Conservation (phyloP, 192 early-diverging fungal genomes). For the Coemansia sp. region DNA sequence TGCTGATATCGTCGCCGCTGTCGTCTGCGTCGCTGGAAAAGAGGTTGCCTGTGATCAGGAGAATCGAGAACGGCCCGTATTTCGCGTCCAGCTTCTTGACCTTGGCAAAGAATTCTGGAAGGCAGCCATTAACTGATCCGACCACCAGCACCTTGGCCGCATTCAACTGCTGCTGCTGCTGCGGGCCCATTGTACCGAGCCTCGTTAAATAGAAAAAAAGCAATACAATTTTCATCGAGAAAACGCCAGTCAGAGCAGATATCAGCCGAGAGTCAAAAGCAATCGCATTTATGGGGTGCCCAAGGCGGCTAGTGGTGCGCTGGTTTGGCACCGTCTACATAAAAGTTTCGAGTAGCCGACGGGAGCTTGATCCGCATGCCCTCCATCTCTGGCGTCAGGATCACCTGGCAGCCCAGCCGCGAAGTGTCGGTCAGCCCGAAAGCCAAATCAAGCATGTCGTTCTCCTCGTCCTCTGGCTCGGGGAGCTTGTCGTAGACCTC, state of each 20-base stretch:
- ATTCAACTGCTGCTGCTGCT: neutral
- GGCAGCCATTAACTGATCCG: slow-evolving; percentile 70
- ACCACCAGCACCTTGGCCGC: slow-evolving; percentile 56
- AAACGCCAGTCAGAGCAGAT: too few species aligned
- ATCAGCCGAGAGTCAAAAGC: too few species aligned
- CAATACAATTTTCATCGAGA: slow-evolving; percentile 26
- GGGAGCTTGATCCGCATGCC: slow-evolving; percentile 86
- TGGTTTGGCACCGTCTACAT: slow-evolving; percentile 64
- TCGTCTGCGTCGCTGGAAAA: slow-evolving; percentile 54
- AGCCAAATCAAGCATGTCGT: slow-evolving; percentile 96
- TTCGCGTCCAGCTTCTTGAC: slow-evolving; percentile 71
- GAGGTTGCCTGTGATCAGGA: slow-evolving; percentile 79
- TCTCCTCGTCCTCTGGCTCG: slow-evolving; percentile 95
- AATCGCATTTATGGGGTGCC: too few species aligned
- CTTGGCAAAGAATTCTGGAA: slow-evolving; percentile 66
- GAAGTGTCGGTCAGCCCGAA: slow-evolving; percentile 97
- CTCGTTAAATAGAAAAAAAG: slow-evolving; percentile 4
- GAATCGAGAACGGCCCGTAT: slow-evolving; percentile 81
- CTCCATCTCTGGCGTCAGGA: slow-evolving; percentile 79
- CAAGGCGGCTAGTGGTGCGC: slow-evolving; percentile 45
- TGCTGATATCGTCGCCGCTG: slow-evolving; percentile 45
- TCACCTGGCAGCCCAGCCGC: slow-evolving; percentile 89
- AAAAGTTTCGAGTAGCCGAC: slow-evolving; percentile 87
- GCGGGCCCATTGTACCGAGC: neutral
- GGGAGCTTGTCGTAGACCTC: slow-evolving; percentile 78